phyloP scores from a whole-genome alignment of 148 eudicot genomes.

The Persicaria maculosa region DNA sequence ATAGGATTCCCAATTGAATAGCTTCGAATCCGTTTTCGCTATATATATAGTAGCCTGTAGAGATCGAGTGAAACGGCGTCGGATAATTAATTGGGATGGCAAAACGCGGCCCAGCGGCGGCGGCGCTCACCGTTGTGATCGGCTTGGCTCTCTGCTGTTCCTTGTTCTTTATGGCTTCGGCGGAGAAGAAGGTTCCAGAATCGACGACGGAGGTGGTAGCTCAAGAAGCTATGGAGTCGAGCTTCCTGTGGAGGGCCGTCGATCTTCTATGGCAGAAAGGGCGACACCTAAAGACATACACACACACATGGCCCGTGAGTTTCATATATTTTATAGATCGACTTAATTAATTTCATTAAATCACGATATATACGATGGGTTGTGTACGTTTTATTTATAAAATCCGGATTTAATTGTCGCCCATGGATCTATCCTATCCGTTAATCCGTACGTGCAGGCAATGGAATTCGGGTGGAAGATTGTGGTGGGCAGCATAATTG shows the following conservation, averaged over 20 bases:
- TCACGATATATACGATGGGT: too few species aligned
- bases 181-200: neutral
- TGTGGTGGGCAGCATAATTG: neutral
- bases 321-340: too few species aligned
- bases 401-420: too few species aligned
- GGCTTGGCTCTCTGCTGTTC: neutral
- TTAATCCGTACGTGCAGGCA: neutral
- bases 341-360: too few species aligned
- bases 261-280: constrained; percentile 9
- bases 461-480: constrained; percentile 9
- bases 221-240: neutral
- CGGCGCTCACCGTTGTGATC: neutral
- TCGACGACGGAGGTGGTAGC: neutral
- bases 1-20: too few species aligned
- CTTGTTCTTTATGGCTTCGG: neutral
- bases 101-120: neutral
- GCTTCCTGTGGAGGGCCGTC: neutral
- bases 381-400: too few species aligned
- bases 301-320: constrained; percentile 12
- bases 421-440: too few species aligned
- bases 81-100: neutral
- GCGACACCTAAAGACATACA: neutral
- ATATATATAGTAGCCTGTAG: too few species aligned
- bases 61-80: neutral
- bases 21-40: too few species aligned